A percentile compares a stretch with the other conserved stretches of the same genome.
phyloP scores from a whole-genome alignment of 345 rosid genomes.

The Eucalyptus shirleyi region DNA sequence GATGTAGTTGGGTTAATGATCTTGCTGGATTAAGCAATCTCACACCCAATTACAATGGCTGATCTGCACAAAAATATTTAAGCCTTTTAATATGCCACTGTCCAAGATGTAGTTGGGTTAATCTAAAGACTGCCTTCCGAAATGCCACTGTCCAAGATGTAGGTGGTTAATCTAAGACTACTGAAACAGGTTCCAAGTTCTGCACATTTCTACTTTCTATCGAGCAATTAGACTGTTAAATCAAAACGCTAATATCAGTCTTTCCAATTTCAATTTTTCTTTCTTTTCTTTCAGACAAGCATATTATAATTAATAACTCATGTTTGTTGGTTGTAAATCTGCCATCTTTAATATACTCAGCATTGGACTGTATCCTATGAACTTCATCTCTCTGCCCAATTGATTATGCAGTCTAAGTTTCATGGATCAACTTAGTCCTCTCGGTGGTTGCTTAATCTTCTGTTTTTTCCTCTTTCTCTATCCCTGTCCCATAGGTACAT shows the following conservation, averaged over 20 bases:
- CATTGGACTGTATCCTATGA: neutral
- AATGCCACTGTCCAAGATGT: neutral
- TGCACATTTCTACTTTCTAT: neutral
- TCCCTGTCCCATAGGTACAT: neutral
- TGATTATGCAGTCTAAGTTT: neutral
- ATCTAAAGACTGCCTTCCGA: neutral
- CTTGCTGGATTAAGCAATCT: neutral
- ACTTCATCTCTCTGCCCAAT: neutral
- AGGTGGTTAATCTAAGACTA: neutral
- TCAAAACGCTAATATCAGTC: neutral
- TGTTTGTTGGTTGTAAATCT: neutral
- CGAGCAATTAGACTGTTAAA: neutral
- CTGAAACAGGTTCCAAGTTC: neutral
- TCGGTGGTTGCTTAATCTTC: neutral
- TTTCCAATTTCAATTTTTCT: neutral
- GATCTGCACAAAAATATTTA: neutral
- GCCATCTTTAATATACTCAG: neutral
- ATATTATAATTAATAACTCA: neutral
- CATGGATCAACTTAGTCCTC: neutral
- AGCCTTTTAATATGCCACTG: neutral
- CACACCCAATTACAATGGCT: neutral
- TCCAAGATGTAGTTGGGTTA: neutral
- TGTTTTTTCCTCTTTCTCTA: neutral
- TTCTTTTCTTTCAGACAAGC: neutral
- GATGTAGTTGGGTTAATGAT: neutral